These are phyloP conservation scores for Magnolia officinalis DNA, from an alignment of 164 flowering plant genomes.

Conservation along the genomic window DNA sequence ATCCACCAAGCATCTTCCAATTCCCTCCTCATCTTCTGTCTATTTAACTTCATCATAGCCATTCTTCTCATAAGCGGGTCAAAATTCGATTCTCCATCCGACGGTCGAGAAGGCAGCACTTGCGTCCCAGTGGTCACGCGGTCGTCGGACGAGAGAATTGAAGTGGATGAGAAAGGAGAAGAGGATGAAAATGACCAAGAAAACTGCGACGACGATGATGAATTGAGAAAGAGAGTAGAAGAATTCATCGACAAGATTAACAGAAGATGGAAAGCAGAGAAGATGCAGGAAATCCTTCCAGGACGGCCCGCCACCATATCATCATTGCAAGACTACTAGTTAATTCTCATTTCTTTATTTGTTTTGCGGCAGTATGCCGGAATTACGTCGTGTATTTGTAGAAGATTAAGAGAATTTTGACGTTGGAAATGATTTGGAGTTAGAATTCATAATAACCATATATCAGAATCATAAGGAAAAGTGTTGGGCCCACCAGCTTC, in stretches of 20 bases:
- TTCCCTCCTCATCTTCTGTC: constrained; percentile 39
- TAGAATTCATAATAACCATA: too few relatives aligned
- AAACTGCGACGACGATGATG: constrained; percentile 26
- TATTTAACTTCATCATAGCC: constrained; percentile 52
- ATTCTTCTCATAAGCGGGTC: constrained; percentile 33
- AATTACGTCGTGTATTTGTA: too few relatives aligned
- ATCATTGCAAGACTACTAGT: too few relatives aligned
- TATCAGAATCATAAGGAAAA: too few relatives aligned
- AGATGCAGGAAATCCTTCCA: not conserved
- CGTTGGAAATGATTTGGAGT: too few relatives aligned
- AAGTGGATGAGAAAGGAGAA: not conserved
- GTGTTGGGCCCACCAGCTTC: too few relatives aligned
- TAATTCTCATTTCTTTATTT: too few relatives aligned
- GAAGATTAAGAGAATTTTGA: too few relatives aligned
- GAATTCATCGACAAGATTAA: constrained; percentile 54
- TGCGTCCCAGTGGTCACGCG: not conserved
- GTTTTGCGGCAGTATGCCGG: too few relatives aligned
- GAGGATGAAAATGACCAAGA: too few relatives aligned
- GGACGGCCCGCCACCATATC: too few relatives aligned
- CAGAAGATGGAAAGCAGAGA: constrained; percentile 48
- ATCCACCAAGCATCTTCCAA: constrained; percentile 39
- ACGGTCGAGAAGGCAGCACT: not conserved
- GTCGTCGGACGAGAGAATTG: not conserved
- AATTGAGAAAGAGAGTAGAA: constrained; percentile 46
- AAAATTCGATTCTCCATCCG: constrained; percentile 15